Conservation (phyloP, 208 protist species). For the Naegleria fowleri region DNA sequence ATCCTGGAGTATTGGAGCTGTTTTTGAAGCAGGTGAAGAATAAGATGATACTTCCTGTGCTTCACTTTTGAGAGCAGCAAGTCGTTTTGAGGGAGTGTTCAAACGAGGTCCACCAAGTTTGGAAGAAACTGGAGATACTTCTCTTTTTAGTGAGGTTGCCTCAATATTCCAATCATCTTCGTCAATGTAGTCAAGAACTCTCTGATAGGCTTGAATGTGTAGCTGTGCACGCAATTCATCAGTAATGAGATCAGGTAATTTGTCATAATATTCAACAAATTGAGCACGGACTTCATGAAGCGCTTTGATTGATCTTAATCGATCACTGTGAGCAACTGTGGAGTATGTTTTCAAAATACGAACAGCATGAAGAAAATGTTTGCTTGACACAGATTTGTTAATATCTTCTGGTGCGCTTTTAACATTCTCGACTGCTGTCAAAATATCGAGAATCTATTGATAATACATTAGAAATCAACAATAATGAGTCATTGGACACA, state of each 20-base stretch:
- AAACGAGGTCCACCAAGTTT: not conserved
- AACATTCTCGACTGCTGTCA: not conserved
- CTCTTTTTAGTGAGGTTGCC: not conserved
- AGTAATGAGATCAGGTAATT: not conserved
- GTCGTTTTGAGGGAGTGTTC: not conserved
- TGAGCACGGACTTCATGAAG: not conserved
- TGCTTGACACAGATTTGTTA: not conserved
- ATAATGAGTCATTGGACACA: no score
- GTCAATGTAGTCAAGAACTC: not conserved
- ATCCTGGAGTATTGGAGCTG: not conserved
- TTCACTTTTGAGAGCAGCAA: not conserved
- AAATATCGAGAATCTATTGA: slow-evolving; percentile 6
- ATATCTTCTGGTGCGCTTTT: not conserved
- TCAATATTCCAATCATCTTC: not conserved
- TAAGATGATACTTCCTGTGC: not conserved
- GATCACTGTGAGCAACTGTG: not conserved
- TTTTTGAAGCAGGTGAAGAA: not conserved
- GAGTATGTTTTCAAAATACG: not conserved
- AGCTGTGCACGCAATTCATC: not conserved
- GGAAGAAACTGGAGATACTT: not conserved
- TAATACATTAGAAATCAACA: no score
- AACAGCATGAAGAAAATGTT: slow-evolving; percentile 17
- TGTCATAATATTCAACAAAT: not conserved
- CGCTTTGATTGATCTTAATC: not conserved
- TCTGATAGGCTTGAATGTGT: not conserved